Evolutionary conservation across 2,329 filamentous ascomycete species (phyloP), one percentile per base, ranked within the genome.

Genomic region (Neofusicoccum ribis): DNA sequence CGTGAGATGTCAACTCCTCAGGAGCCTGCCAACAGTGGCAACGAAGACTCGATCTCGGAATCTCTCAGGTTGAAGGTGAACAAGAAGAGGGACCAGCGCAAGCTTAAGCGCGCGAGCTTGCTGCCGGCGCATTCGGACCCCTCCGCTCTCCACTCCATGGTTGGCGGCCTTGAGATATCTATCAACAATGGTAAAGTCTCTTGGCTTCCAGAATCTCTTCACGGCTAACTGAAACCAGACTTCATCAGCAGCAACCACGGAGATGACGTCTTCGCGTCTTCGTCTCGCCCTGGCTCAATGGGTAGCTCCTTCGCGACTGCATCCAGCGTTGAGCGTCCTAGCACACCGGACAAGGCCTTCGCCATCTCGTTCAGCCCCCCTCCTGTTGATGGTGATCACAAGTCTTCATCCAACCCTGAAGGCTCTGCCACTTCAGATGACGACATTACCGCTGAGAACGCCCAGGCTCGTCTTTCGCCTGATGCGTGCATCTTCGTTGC

Each of bases 401-500:
- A 17, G 54, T 17, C 27, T 5, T 23, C 12, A 27, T n/a, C 20
- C 20, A n/a, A 12, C n/a, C 5, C n/a, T 5, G 27, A 17, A 4
- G 12, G 7, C 34, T 15, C 27, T 51, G 47, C 15, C 12, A 34
- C 47, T 34, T 14, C 47, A 5, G 50, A 31, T 5, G 27, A 56
- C 23, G 34, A 17, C 3, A 52, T 65, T 5, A 52, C 56, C 17
- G 52, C 46, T 31, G 47, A 52, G 8, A 65, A 65, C 17, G 63
- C 63, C 12, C 63, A 65, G 44, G 44, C 54, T 9, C 34, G 31
- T 23, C 37, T 44, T 3, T 27, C 58, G 27, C 63, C 63, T 3
- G 54, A 65, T 1, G 46, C 46, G 3, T 65, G 63, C 63, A 34
- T 65, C 9, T 65, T 65, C 37, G 63, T 65, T 2, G 63, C 63